Percentiles rank a stretch among this genome's conserved stretches.
phyloP scores from a whole-genome alignment of 2,329 filamentous ascomycete genomes.

The Didymella pinodella region DNA sequence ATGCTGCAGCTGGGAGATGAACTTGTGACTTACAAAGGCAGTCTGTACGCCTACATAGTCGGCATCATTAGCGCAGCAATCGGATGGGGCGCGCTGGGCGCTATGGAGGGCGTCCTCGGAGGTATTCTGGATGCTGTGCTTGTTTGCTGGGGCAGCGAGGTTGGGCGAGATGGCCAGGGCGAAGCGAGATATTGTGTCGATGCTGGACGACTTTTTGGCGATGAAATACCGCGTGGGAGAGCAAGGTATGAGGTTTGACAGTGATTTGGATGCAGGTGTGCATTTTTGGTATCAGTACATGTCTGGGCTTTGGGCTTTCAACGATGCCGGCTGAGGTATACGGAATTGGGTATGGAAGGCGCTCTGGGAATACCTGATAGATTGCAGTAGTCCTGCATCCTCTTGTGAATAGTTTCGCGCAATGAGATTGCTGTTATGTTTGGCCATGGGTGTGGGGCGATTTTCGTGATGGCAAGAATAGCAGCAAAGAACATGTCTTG shows the following conservation, averaged over 20 bases:
- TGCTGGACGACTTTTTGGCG: constrained; percentile 86
- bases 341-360: background rate
- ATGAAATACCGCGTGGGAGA: constrained; percentile 39
- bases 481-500: too few relatives aligned
- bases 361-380: constrained; percentile 16
- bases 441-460: background rate
- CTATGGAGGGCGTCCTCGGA: constrained; percentile 87
- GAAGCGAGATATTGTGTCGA: constrained; percentile 86
- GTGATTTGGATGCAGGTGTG: constrained; percentile 6
- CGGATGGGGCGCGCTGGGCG: constrained; percentile 89
- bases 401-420: background rate
- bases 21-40: constrained; percentile 66
- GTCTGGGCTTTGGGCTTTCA: background rate
- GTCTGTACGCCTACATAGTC: constrained; percentile 92
- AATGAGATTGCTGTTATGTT: background rate
- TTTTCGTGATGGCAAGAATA: too few relatives aligned
- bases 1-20: constrained; percentile 70
- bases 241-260: constrained; percentile 42
- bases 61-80: constrained; percentile 92
- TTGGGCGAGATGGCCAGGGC: constrained; percentile 62
- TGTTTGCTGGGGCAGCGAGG: constrained; percentile 93
- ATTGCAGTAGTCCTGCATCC: constrained; percentile 4
- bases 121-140: constrained; percentile 88
- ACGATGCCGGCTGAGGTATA: background rate
- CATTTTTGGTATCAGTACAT: background rate